These are phyloP conservation scores for Nothomitra cinnamomea DNA, from an alignment of 2,329 filamentous ascomycete genomes.

Conservation along the genomic window DNA sequence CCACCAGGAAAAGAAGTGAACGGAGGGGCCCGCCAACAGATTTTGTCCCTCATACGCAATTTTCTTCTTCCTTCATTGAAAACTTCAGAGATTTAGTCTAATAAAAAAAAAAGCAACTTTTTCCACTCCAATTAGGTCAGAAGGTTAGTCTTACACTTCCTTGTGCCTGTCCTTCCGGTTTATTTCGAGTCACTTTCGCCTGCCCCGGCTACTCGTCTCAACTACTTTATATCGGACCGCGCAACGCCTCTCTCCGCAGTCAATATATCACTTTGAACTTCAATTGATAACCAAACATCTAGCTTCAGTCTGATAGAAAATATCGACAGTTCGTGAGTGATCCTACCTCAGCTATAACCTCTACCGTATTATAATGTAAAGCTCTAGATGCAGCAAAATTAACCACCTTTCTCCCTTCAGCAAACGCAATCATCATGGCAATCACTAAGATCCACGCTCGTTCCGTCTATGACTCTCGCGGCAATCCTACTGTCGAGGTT, in stretches of 20 bases:
- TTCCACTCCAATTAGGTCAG: neutral
- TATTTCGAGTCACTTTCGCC: too few relatives aligned
- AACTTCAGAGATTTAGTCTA: neutral
- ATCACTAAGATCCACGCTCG: conserved; percentile 83
- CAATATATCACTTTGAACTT: neutral
- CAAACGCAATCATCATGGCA: conserved; percentile 47
- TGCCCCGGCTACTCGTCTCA: neutral
- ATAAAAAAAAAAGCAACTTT: conserved; percentile 2
- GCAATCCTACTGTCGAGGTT: conserved; percentile 97
- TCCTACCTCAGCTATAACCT: neutral
- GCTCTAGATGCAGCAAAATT: neutral
- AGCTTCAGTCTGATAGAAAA: neutral
- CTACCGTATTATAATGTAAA: neutral
- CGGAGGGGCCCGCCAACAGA: neutral
- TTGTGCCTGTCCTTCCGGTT: too few relatives aligned
- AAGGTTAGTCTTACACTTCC: neutral
- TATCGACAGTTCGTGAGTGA: neutral
- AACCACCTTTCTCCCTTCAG: conserved; percentile 4
- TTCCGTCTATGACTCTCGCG: conserved; percentile 95
- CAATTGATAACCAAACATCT: neutral
- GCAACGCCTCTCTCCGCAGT: neutral
- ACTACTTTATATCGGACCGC: neutral
- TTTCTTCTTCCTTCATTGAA: conserved; percentile 1
- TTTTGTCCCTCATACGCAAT: neutral
- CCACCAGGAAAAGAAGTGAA: neutral